phyloP scores from a whole-genome alignment of 768 basidiomycete genomes.

The Trametes gibbosa region DNA sequence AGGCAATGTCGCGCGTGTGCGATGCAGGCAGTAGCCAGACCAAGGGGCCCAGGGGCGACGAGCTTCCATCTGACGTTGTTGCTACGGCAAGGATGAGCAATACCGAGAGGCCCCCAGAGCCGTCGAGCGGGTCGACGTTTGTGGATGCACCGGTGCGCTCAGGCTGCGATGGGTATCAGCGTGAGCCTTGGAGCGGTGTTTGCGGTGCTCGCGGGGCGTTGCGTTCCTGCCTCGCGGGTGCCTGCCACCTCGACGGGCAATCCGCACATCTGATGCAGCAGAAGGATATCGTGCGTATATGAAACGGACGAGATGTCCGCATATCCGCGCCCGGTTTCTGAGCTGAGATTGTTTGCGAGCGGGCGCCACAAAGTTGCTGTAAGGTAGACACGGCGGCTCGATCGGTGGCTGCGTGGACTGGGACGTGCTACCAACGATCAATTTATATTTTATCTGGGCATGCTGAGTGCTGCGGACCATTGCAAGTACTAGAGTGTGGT shows the following conservation, averaged over 20 bases:
- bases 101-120: too few species aligned
- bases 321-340: background rate
- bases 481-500: background rate
- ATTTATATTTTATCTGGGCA: too few species aligned
- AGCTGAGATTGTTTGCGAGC: background rate
- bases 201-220: conserved; percentile 1
- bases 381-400: background rate
- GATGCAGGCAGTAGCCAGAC: too few species aligned
- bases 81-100: too few species aligned
- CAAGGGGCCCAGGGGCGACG: too few species aligned
- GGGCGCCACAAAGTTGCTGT: background rate
- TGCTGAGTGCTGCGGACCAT: too few species aligned
- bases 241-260: background rate
- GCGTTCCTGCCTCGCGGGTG: background rate
- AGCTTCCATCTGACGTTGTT: too few species aligned
- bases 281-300: background rate
- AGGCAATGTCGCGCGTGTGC: too few species aligned
- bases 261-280: too few species aligned
- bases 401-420: background rate
- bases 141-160: too few species aligned
- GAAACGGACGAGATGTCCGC: background rate
- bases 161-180: background rate
- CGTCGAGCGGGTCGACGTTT: background rate
- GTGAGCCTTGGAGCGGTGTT: conserved; percentile 7
- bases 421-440: too few species aligned